Evolutionary conservation across 768 basidiomycete genomes (phyloP).

Genomic region (Sporobolomyces pararoseus): DNA sequence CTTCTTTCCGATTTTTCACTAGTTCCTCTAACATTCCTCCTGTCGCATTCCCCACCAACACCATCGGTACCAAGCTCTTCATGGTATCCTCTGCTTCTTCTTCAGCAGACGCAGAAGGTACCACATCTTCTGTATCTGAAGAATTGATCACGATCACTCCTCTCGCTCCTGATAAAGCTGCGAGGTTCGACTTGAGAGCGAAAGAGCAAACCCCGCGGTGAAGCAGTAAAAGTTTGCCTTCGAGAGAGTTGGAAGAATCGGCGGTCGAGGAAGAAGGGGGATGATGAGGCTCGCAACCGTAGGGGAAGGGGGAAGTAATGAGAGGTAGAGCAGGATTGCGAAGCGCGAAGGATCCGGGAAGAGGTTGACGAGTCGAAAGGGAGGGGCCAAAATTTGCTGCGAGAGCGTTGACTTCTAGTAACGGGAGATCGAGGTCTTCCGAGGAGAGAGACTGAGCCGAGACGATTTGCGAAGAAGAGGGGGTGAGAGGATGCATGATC

Average conservation of each 20-base stretch:
- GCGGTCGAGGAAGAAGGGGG: not conserved
- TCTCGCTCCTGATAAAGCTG: slow-evolving; percentile 65
- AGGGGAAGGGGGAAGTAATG: slow-evolving; percentile 6
- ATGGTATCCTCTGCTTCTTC: slow-evolving; percentile 35
- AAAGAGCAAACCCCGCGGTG: slow-evolving; percentile 83
- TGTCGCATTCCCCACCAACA: slow-evolving; percentile 33
- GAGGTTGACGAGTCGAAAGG: not conserved
- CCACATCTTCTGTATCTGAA: slow-evolving; percentile 53
- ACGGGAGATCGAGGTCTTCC: not conserved
- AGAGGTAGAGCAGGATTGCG: slow-evolving; percentile 14
- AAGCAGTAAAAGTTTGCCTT: slow-evolving; percentile 55
- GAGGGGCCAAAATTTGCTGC: slow-evolving; percentile 35
- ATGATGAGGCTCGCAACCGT: slow-evolving; percentile 35
- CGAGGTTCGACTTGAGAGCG: slow-evolving; percentile 70
- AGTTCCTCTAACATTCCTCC: slow-evolving; percentile 23
- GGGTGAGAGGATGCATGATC: slow-evolving; percentile 13
- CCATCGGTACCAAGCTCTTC: slow-evolving; percentile 36
- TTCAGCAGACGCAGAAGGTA: slow-evolving; percentile 30
- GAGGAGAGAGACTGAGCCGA: not conserved
- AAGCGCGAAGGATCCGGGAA: slow-evolving; percentile 17
- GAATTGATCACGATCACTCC: slow-evolving; percentile 74
- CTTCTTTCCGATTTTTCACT: slow-evolving; percentile 5
- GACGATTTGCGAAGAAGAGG: not conserved
- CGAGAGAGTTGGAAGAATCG: not conserved
- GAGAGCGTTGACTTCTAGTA: slow-evolving; percentile 13